These are phyloP conservation scores for Aspergillus udagawae DNA, from an alignment of 2,329 filamentous ascomycete genomes.

Conservation along the genomic window DNA sequence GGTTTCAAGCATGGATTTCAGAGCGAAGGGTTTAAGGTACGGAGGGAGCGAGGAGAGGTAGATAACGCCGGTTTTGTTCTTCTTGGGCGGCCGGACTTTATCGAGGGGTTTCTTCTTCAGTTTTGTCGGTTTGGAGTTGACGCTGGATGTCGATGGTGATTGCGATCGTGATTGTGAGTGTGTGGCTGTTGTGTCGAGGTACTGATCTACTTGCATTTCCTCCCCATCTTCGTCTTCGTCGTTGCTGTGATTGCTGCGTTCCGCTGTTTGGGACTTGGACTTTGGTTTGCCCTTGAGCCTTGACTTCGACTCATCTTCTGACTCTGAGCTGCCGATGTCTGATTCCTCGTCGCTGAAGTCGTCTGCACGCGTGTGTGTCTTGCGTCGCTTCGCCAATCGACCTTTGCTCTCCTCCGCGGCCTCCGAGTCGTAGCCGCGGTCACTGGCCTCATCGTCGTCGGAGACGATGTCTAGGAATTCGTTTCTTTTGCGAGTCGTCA, in stretches of 20 bases:
- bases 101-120: slow-evolving; percentile 11
- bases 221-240: slow-evolving; percentile 8
- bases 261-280: slow-evolving; percentile 12
- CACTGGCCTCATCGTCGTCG: slow-evolving; percentile 37
- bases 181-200: slow-evolving; percentile 11
- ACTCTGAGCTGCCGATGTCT: slow-evolving; percentile 11
- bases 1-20: slow-evolving; percentile 40
- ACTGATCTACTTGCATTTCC: slow-evolving; percentile 4
- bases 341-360: slow-evolving; percentile 40
- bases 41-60: slow-evolving; percentile 45
- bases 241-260: slow-evolving; percentile 3
- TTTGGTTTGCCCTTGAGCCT: slow-evolving; percentile 9
- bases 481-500: slow-evolving; percentile 38
- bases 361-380: slow-evolving; percentile 18
- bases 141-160: background rate
- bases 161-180: background rate
- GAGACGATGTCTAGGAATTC: slow-evolving; percentile 36
- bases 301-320: slow-evolving; percentile 15
- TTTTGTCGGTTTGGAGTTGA: background rate
- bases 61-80: slow-evolving; percentile 40
- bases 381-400: slow-evolving; percentile 29
- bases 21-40: slow-evolving; percentile 45
- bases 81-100: slow-evolving; percentile 20
- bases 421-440: slow-evolving; percentile 45
- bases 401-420: slow-evolving; percentile 40